Percentiles rank a stretch among this genome's conserved stretches.
phyloP scores from a whole-genome alignment of 352 stramenopile species.

The Phytophthora fragariae region DNA sequence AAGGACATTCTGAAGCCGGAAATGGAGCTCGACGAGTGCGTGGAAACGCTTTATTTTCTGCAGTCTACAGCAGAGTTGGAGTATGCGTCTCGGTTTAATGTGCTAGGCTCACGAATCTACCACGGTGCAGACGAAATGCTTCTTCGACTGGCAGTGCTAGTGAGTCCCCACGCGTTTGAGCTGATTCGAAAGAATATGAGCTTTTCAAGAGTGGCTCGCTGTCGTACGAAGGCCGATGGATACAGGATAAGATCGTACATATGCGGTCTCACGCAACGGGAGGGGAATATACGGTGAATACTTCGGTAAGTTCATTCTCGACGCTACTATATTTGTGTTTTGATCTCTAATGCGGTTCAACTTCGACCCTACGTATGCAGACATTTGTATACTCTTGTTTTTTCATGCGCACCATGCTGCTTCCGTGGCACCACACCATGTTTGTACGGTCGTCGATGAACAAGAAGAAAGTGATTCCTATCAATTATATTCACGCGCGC shows the following conservation, averaged over 20 bases:
- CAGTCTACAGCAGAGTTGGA: neutral
- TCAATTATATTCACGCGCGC: too few species aligned
- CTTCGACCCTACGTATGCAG: neutral
- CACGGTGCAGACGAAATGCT: conserved; percentile 4
- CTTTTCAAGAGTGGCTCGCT: too few species aligned
- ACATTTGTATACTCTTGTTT: conserved; percentile 1
- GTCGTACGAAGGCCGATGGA: too few species aligned
- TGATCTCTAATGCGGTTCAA: too few species aligned
- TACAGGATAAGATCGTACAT: too few species aligned
- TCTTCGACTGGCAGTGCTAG: conserved; percentile 1
- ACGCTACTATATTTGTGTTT: too few species aligned
- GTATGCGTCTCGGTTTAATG: conserved; percentile 2
- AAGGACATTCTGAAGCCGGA: conserved; percentile 14
- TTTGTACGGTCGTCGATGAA: too few species aligned
- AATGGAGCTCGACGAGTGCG: conserved; percentile 16
- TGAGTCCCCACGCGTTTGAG: too few species aligned
- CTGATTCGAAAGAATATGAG: too few species aligned
- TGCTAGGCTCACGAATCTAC: conserved; percentile 6
- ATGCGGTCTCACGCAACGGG: neutral
- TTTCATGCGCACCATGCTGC: too few species aligned
- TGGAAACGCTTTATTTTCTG: conserved; percentile 8
- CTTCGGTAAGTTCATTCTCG: neutral
- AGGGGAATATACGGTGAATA: conserved; percentile 5
- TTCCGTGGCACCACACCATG: too few species aligned
- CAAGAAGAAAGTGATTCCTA: too few species aligned